Evolutionary conservation across 495 filamentous ascomycete genomes (phyloP), one percentile per base, ranked within the genome.

Genomic region (Apodospora peruviana): DNA sequence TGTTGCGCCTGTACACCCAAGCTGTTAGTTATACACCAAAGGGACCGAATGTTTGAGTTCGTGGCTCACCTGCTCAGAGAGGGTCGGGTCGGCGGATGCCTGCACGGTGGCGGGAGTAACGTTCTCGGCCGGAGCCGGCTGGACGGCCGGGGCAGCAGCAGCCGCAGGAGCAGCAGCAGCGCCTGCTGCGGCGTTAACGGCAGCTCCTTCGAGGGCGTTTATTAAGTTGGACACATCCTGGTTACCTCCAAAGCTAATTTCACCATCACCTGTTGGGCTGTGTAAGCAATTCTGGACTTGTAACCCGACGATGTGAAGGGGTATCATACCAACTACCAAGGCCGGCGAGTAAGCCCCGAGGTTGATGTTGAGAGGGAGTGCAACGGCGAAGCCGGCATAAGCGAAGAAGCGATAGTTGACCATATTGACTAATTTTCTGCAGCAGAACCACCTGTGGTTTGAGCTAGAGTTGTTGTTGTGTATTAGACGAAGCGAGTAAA

Each of bases 361-460:
- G 65, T 81, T 81, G 65, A 81, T 81, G 62, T 81, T 81, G 29
- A 81, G 71, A 8, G 78, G 78, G 48, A 81, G 64, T 34, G 76
- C 78, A 27, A 62, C 64, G 14, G 66, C 62, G 34, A 74, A 57
- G 55, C 67, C 62, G 55, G 69, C 71, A 51, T 66, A 60, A 45
- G 65, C 50, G 51, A 74, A 36, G 56, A 71, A 47, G 22, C 55
- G 50, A 48, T 74, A 71, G 17, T 53, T 58, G 48, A 72, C 70
- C 73, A 77, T 77, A 9, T 56, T 69, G 57, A 38, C 51, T 37
- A 47, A 20, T 46, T 40, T 57, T 45, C 41, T 50, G 40, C 2
- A 38, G 35, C 17, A 20, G 18, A 18, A 25, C 10, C 32, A 23
- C 16, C 11, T 12, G 23, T 20, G 38, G 27, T 38, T 41, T 43